Conservation (phyloP, 495 filamentous ascomycete species). For the Daldinia grandis region DNA sequence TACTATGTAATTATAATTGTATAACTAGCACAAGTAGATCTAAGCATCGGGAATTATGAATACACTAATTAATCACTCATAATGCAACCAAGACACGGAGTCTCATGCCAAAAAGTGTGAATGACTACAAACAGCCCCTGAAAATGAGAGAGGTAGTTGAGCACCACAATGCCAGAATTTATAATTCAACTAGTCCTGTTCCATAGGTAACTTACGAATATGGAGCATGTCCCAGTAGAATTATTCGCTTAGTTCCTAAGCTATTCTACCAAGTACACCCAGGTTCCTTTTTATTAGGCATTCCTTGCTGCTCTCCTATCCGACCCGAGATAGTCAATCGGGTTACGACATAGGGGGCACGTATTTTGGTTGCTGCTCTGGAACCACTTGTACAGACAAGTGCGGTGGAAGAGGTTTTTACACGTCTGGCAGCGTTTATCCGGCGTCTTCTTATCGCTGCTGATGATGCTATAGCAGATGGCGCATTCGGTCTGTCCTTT, state of each 20-base stretch:
- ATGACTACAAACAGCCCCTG: too few species aligned
- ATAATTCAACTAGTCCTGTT: neutral
- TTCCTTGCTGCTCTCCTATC: conserved; percentile 37
- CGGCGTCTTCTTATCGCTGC: conserved; percentile 83
- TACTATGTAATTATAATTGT: too few species aligned
- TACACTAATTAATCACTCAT: too few species aligned
- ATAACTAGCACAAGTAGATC: too few species aligned
- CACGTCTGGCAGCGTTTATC: conserved; percentile 92
- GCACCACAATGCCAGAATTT: neutral
- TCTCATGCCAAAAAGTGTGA: too few species aligned
- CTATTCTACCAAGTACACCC: neutral
- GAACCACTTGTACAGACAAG: conserved; percentile 95
- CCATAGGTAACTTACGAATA: neutral
- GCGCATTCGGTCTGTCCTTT: conserved; percentile 96
- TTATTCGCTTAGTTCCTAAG: neutral
- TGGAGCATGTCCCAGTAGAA: neutral
- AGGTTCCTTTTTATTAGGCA: neutral
- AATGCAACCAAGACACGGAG: too few species aligned
- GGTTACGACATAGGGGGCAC: conserved; percentile 89
- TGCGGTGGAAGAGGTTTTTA: conserved; percentile 90
- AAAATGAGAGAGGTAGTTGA: neutral
- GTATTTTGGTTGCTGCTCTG: conserved; percentile 87
- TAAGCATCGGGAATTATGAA: too few species aligned
- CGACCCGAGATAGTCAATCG: conserved; percentile 70
- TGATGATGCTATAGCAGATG: conserved; percentile 95